Evolutionary conservation across 2,329 filamentous ascomycete genomes (phyloP).

Genomic region (Chaetomiaceae sp.): DNA sequence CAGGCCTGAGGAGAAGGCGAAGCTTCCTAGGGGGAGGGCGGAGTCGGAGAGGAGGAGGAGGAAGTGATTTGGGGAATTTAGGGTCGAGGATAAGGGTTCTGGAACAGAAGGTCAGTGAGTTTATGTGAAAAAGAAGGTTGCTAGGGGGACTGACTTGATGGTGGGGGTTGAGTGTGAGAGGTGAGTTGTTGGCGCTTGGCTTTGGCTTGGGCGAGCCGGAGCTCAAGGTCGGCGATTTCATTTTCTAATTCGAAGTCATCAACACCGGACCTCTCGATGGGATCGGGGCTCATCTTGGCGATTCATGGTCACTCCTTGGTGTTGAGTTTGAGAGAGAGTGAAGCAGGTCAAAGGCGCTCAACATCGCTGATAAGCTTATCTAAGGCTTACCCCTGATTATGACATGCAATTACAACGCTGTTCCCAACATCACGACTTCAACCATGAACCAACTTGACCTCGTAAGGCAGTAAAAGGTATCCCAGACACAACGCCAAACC

Average conservation of each 20-base stretch:
- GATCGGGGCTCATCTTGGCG: not conserved
- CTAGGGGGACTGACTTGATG: slow-evolving; percentile 1
- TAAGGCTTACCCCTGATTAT: slow-evolving; percentile 4
- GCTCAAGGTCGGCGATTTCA: slow-evolving; percentile 58
- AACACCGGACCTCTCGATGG: not conserved
- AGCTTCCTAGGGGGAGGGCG: slow-evolving; percentile 53
- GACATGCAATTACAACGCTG: slow-evolving; percentile 10
- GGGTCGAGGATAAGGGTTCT: not conserved
- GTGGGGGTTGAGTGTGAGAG: not conserved
- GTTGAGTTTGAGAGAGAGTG: not conserved
- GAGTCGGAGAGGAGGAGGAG: slow-evolving; percentile 21
- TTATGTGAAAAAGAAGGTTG: not conserved
- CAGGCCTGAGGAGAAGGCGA: slow-evolving; percentile 78
- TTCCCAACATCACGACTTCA: slow-evolving; percentile 3
- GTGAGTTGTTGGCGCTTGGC: slow-evolving; percentile 30
- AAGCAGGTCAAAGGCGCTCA: not conserved
- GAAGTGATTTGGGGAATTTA: slow-evolving; percentile 9
- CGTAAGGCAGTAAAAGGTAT: slow-evolving; percentile 1
- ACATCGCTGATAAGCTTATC: slow-evolving; percentile 19
- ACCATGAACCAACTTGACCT: not conserved
- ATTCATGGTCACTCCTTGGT: not conserved
- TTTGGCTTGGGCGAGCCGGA: slow-evolving; percentile 41
- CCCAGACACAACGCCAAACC: slow-evolving; percentile 16
- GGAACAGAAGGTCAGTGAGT: not conserved
- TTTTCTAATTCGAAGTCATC: slow-evolving; percentile 34